These are phyloP conservation scores for Paulinella micropora DNA, from an alignment of 78 protist species.

Conservation along the genomic window DNA sequence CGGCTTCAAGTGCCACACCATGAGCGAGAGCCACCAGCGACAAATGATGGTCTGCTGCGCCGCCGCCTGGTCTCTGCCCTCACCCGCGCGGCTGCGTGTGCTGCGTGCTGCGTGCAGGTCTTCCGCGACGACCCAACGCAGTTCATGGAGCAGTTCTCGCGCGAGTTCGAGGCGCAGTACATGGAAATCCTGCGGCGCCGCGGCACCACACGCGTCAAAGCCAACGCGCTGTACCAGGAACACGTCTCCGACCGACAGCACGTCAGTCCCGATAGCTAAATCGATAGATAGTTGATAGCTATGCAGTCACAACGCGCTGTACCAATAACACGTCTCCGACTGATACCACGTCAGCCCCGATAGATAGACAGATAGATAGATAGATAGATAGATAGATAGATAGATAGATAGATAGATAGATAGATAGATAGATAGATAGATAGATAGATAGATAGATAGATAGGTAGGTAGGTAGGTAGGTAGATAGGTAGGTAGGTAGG, in stretches of 20 bases:
- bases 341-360: no score
- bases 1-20: conserved; percentile 50
- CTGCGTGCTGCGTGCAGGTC: conserved; percentile 16
- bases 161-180: conserved; percentile 58
- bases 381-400: no score
- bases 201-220: not conserved
- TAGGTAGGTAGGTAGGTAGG: no score
- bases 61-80: conserved; percentile 13
- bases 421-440: no score
- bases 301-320: no score
- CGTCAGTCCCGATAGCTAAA: no score
- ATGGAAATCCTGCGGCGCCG: conserved; percentile 22
- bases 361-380: no score
- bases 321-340: no score
- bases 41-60: conserved; percentile 58
- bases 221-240: conserved; percentile 13
- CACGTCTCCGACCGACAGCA: not conserved
- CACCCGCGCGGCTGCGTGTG: not conserved
- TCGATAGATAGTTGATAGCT: no score
- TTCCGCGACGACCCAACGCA: conserved; percentile 41
- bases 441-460: no score
- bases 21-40: conserved; percentile 64
- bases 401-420: no score
- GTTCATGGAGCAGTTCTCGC: conserved; percentile 46
- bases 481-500: no score